A percentile compares a stretch with the other conserved stretches of the same genome.
Evolutionary conservation across 2,329 filamentous ascomycete species (phyloP).

Genomic region (Clonostachys rhizophaga): DNA sequence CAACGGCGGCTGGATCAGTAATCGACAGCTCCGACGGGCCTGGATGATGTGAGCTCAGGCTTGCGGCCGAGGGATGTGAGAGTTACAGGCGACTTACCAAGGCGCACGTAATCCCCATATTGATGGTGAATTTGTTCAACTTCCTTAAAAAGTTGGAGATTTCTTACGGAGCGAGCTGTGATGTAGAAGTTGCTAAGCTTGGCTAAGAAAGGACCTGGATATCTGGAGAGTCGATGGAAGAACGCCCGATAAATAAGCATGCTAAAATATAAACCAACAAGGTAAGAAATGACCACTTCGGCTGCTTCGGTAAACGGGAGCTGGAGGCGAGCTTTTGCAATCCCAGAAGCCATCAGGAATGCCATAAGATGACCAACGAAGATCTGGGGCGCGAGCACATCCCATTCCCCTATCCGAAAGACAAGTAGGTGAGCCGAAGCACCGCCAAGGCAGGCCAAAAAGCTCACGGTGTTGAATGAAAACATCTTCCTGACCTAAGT

Average conservation of each 20-base stretch:
- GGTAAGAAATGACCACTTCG: constrained; percentile 1
- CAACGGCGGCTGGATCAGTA: constrained; percentile 15
- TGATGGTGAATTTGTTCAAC: constrained; percentile 14
- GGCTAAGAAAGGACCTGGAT: constrained; percentile 7
- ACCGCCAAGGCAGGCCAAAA: constrained; percentile 1
- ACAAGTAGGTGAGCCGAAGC: constrained; percentile 8
- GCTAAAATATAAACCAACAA: constrained; percentile 7
- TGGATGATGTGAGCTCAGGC: constrained; percentile 2
- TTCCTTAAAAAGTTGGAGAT: constrained; percentile 14
- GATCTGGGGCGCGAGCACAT: constrained; percentile 6
- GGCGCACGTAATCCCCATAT: constrained; percentile 20
- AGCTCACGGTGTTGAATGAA: background rate
- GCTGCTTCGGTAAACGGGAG: background rate
- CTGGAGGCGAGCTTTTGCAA: background rate
- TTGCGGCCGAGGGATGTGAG: background rate
- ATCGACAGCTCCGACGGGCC: constrained; percentile 24
- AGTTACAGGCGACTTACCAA: constrained; percentile 8
- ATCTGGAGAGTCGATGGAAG: constrained; percentile 10
- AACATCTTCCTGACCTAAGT: background rate
- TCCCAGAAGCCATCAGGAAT: background rate
- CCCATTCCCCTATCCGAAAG: constrained; percentile 18
- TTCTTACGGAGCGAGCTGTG: constrained; percentile 10
- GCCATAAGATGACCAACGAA: constrained; percentile 11
- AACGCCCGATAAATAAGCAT: constrained; percentile 7
- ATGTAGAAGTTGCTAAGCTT: constrained; percentile 12